phyloP scores from a whole-genome alignment of 179 eudicot genomes.

The Silene noctiflora region DNA sequence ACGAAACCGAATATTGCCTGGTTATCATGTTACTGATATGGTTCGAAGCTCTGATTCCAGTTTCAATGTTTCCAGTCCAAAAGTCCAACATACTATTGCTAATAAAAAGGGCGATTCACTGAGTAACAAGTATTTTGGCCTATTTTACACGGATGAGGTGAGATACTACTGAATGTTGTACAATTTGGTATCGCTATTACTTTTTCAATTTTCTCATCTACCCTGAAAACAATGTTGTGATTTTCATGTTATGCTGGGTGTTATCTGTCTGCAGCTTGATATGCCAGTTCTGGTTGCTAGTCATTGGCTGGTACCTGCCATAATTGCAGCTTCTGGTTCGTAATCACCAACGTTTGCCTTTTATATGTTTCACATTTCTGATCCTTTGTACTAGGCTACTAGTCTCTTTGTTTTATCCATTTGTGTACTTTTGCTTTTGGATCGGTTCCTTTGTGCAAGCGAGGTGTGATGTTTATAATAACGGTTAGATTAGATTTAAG shows the following conservation, averaged over 20 bases:
- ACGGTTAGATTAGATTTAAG: too few species aligned
- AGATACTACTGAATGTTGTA: constrained; percentile 20
- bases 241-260: constrained; percentile 1
- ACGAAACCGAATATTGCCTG: constrained; percentile 74
- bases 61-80: constrained; percentile 25
- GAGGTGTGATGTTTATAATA: too few species aligned
- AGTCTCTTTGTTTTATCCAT: background rate
- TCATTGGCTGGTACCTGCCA: constrained; percentile 82
- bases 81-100: constrained; percentile 22
- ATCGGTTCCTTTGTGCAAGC: too few species aligned
- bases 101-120: constrained; percentile 37
- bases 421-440: too few species aligned
- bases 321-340: constrained; percentile 70
- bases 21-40: constrained; percentile 46
- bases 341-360: background rate
- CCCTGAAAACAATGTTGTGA: background rate
- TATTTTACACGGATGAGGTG: constrained; percentile 73
- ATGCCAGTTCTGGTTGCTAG: constrained; percentile 65
- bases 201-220: constrained; percentile 1
- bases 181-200: background rate
- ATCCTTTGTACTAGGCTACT: background rate
- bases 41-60: constrained; percentile 51
- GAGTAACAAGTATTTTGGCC: constrained; percentile 71
- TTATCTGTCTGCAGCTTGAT: constrained; percentile 57
- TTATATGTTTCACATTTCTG: background rate